A percentile compares a stretch with the other conserved stretches of the same genome.
phyloP scores from a whole-genome alignment of 176 grass and related monocot species.

The Microstegium vimineum region DNA sequence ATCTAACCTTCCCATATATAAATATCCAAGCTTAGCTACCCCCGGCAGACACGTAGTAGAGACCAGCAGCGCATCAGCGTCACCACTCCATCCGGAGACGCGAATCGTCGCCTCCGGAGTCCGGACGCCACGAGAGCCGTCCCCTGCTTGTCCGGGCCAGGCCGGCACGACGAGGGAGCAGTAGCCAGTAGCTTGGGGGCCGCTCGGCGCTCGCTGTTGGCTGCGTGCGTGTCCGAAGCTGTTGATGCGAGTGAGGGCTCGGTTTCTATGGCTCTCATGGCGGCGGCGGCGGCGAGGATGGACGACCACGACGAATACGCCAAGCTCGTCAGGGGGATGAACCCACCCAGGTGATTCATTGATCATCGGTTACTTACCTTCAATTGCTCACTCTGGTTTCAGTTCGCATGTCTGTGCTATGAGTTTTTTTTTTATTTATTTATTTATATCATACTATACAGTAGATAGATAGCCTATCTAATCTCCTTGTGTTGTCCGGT shows the following conservation, averaged over 20 bases:
- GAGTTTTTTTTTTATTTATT: too few relatives aligned
- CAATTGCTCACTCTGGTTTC: background rate
- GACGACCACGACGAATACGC: constrained; percentile 71
- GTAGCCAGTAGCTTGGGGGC: background rate
- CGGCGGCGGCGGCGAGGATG: constrained; percentile 3
- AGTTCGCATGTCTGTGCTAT: background rate
- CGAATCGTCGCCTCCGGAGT: background rate
- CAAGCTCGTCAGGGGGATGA: constrained; percentile 85
- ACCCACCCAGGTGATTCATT: constrained; percentile 57
- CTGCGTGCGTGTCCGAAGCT: background rate
- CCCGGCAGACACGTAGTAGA: background rate
- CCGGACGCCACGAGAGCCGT: background rate
- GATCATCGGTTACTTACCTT: background rate
- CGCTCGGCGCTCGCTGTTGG: background rate
- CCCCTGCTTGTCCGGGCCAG: background rate
- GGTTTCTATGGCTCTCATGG: constrained; percentile 25
- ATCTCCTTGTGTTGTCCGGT: background rate
- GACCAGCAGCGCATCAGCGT: background rate
- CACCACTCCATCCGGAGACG: background rate
- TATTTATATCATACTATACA: too few relatives aligned
- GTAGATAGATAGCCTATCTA: background rate
- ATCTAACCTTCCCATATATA: background rate
- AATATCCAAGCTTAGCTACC: background rate
- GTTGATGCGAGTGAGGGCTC: constrained; percentile 17
- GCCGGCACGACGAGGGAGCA: background rate